Evolutionary conservation across 2,329 filamentous ascomycete genomes (phyloP).

Genomic region (Coniochaeta sp.): DNA sequence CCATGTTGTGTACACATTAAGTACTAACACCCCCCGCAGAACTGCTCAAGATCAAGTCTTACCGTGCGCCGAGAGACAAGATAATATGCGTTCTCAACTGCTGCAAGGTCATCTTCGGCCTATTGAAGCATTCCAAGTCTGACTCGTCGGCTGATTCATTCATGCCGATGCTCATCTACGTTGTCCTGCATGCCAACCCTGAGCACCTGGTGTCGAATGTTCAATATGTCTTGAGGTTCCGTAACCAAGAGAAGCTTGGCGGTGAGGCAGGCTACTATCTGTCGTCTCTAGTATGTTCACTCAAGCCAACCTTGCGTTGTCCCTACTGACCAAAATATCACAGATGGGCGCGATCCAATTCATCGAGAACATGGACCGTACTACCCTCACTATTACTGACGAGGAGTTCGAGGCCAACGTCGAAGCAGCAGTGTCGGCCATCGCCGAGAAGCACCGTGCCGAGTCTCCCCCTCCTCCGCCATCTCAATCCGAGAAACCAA

Average conservation of each 20-base stretch:
- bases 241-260: conserved; percentile 93
- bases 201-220: conserved; percentile 96
- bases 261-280: conserved; percentile 99
- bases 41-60: conserved; percentile 90
- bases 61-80: conserved; percentile 94
- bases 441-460: conserved; percentile 77
- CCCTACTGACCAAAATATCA: conserved; percentile 6
- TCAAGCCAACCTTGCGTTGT: background rate
- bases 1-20: too few relatives aligned
- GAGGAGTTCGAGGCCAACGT: conserved; percentile 95
- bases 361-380: conserved; percentile 92
- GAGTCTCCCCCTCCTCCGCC: conserved; percentile 37
- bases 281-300: conserved; percentile 64
- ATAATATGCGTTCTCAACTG: conserved; percentile 98
- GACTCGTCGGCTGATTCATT: conserved; percentile 97
- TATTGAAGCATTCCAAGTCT: conserved; percentile 83
- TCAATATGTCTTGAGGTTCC: conserved; percentile 93
- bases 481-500: conserved; percentile 37
- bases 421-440: conserved; percentile 91
- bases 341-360: conserved; percentile 92
- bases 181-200: conserved; percentile 88
- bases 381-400: conserved; percentile 84
- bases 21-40: conserved; percentile 46
- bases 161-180: conserved; percentile 89
- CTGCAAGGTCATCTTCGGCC: conserved; percentile 97